Base-by-base conservation (phyloP, 805 yeast genomes). In the Starmerella scarabaei region DNA sequence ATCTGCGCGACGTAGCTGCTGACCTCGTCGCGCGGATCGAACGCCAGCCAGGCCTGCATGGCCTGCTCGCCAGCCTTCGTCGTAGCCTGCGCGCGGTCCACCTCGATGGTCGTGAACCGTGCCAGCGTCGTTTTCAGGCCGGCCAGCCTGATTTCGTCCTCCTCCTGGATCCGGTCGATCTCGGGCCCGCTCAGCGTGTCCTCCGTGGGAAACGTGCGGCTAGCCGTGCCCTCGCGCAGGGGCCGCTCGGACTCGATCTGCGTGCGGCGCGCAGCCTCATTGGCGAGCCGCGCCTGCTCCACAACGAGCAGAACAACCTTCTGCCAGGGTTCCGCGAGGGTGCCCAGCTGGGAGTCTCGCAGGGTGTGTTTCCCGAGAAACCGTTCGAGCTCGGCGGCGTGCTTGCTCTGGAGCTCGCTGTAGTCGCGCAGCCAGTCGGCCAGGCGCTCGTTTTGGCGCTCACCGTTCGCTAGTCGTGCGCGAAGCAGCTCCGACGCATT, bases 81-180 rank as follows among this genome's bases (percentile, higher is more conserved):
- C 29, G 65, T 61, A 27, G 57, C 57, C 47, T 66, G 67, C 23
- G 74, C 53, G 35, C 65, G 63, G 53, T 78, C 84, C 33, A 69
- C 67, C 41, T 68, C 63, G 31, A 75, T 70, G 14, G 83, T 72
- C 56, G 75, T 72, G 53, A 74, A 77, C 53, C 75, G 75, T 36
- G 77, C 64, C 41, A 86, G 66, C 40, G 77, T 68, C 39, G 75
- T 76, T 54, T 82, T 77, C 44, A 83, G 63, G 42, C 74, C 68
- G 44, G 61, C 66, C 58, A 73, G 67, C 61, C 82, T 74, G 58
- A 63, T 63, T 53, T 37, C 35, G 35, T 53, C 56, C 24, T 47
- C 40, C 23, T 62, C 53, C 73, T 63, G 53, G 72, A 69, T 53
- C 73, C 79, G 20, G 67, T 61, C 72, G 73, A 74, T 44, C 66